Evolutionary conservation across 805 yeast species (phyloP).

Genomic region (Yarrowia sp.): DNA sequence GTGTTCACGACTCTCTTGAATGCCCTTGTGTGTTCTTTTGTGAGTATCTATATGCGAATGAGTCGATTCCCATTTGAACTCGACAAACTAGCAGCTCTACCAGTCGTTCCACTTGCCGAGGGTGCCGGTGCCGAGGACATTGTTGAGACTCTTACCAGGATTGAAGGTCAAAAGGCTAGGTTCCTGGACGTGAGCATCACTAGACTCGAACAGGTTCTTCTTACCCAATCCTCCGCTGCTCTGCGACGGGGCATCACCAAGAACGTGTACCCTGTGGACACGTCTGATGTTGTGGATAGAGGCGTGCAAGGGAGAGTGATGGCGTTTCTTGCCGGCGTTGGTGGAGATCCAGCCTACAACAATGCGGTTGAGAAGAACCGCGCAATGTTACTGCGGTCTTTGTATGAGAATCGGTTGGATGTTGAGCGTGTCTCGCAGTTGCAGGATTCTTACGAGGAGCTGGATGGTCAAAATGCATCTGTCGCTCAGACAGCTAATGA

Average conservation of each 20-base stretch:
- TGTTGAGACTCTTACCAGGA: neutral
- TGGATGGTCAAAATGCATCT: neutral
- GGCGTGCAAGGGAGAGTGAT: neutral
- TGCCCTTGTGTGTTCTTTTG: slow-evolving; percentile 4
- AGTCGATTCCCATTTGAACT: slow-evolving; percentile 3
- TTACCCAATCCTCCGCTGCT: neutral
- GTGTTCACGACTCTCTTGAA: neutral
- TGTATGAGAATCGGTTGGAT: neutral
- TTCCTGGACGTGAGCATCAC: neutral
- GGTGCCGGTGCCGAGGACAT: neutral
- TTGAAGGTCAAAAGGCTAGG: neutral
- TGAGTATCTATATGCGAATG: neutral
- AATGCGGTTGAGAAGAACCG: neutral
- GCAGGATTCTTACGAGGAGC: neutral
- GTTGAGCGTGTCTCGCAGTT: neutral
- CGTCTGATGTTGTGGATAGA: neutral
- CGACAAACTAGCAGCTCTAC: neutral
- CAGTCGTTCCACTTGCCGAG: neutral
- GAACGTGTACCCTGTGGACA: slow-evolving; percentile 5
- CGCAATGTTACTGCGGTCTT: slow-evolving; percentile 1
- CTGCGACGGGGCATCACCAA: neutral
- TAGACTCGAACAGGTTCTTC: neutral
- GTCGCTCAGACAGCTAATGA: neutral
- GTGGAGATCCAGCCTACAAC: neutral
- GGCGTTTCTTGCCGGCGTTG: neutral